Percentiles rank a stretch among this genome's conserved stretches.
Conservation (phyloP, 768 basidiomycete species). For the Amyloporia xantha region DNA sequence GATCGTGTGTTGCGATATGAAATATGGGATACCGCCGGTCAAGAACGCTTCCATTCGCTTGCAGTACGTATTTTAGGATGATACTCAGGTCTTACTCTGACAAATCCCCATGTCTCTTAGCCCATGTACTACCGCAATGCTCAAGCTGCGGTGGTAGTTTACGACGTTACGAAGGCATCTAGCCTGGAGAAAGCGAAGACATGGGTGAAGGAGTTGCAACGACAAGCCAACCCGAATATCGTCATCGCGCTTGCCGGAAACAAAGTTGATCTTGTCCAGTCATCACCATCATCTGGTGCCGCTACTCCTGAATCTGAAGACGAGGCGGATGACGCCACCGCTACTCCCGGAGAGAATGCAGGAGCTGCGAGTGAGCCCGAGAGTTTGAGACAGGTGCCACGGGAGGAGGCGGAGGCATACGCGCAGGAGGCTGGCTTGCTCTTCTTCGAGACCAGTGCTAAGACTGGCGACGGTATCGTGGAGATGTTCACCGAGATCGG, state of each 20-base stretch:
- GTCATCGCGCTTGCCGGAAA: constrained; percentile 98
- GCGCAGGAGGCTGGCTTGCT: constrained; percentile 90
- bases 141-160: constrained; percentile 96
- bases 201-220: constrained; percentile 98
- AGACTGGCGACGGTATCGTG: constrained; percentile 91
- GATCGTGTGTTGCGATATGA: constrained; percentile 92
- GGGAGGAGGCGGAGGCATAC: constrained; percentile 94
- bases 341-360: constrained; percentile 66
- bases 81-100: neutral
- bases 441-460: constrained; percentile 97
- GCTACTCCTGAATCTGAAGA: constrained; percentile 70
- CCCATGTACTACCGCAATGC: constrained; percentile 99
- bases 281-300: constrained; percentile 42
- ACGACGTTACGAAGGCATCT: constrained; percentile 93
- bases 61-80: constrained; percentile 50
- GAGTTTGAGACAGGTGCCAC: constrained; percentile 80
- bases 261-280: constrained; percentile 87
- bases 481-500: constrained; percentile 99
- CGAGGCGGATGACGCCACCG: constrained; percentile 89
- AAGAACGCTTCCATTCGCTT: constrained; percentile 96
- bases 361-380: constrained; percentile 54
- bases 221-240: constrained; percentile 98
- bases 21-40: constrained; percentile 95
- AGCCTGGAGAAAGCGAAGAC: constrained; percentile 98
- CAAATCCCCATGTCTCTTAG: constrained; percentile 30